Conservation (phyloP, 768 basidiomycete species). For the Cystobasidiopsis lactophilus region DNA sequence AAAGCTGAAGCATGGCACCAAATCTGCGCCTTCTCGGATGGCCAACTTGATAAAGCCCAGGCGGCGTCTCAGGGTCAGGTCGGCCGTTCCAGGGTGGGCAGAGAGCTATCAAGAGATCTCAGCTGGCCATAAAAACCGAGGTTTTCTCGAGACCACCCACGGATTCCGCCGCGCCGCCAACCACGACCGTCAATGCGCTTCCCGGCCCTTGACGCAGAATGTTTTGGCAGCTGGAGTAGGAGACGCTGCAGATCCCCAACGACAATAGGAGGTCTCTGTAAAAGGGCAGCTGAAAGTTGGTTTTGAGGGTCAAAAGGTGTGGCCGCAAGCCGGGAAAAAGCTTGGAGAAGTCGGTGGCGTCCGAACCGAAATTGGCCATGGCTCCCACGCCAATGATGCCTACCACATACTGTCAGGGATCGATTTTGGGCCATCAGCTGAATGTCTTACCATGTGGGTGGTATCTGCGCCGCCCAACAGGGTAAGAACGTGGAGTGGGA, state of each 20-base stretch:
- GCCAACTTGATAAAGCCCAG: constrained; percentile 84
- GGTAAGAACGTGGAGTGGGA: no score
- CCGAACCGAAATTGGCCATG: constrained; percentile 82
- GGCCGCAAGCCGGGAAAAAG: constrained; percentile 79
- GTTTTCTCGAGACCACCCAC: no score
- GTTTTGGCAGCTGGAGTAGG: constrained; percentile 69
- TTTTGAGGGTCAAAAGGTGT: constrained; percentile 59
- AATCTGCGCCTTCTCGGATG: constrained; percentile 73
- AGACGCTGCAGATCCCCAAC: constrained; percentile 79
- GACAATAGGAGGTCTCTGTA: constrained; percentile 75
- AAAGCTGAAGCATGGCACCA: constrained; percentile 95
- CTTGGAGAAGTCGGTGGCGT: constrained; percentile 76
- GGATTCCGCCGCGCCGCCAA: constrained; percentile 31
- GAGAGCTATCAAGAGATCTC: constrained; percentile 84
- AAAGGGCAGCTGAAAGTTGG: constrained; percentile 77
- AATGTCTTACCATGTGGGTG: constrained; percentile 76
- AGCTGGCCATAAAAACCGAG: constrained; percentile 80
- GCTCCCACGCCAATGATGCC: constrained; percentile 94
- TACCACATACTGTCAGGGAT: constrained; percentile 21
- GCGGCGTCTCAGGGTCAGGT: constrained; percentile 33
- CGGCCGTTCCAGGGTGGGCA: constrained; percentile 92
- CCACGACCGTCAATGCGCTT: constrained; percentile 68
- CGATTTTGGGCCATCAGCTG: no score
- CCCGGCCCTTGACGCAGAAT: constrained; percentile 43
- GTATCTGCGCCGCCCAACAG: no score